These are phyloP conservation scores for Ochetophila trinervis DNA, from an alignment of 306 rosid species.

Conservation along the genomic window DNA sequence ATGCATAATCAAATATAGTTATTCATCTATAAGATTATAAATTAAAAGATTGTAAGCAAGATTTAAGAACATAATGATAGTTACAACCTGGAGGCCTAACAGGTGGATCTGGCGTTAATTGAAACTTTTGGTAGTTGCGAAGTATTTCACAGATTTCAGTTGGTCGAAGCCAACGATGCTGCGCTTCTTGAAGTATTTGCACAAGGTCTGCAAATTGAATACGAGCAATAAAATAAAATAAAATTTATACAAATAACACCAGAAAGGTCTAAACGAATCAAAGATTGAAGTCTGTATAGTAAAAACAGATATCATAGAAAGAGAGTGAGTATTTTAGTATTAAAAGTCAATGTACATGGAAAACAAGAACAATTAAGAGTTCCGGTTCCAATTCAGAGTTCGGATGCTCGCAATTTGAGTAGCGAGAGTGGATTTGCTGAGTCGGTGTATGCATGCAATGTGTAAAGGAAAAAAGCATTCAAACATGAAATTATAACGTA, in stretches of 20 bases:
- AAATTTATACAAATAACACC: not conserved
- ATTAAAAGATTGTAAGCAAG: not conserved
- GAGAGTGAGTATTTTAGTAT: no score
- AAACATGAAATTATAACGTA: no score
- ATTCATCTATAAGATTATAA: not conserved
- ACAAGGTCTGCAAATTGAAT: constrained; percentile 32
- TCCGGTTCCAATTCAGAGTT: no score
- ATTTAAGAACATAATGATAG: not conserved
- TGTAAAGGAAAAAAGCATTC: no score
- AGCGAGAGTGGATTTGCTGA: not conserved
- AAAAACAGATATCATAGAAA: no score
- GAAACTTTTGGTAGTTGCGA: constrained; percentile 49
- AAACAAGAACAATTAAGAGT: not conserved
- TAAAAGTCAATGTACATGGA: not conserved
- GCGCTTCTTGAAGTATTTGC: constrained; percentile 54
- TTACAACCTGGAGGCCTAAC: constrained; percentile 56
- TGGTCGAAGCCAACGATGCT: constrained; percentile 69
- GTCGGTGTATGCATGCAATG: not conserved
- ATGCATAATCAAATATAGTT: not conserved
- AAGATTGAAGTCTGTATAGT: no score
- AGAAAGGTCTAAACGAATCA: not conserved
- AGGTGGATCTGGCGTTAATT: constrained; percentile 54
- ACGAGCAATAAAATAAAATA: not conserved
- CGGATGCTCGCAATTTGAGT: no score
- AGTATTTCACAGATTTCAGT: constrained; percentile 70